Conservation (phyloP, 176 grass and related monocot species). For the Coix lacrymajobi region DNA sequence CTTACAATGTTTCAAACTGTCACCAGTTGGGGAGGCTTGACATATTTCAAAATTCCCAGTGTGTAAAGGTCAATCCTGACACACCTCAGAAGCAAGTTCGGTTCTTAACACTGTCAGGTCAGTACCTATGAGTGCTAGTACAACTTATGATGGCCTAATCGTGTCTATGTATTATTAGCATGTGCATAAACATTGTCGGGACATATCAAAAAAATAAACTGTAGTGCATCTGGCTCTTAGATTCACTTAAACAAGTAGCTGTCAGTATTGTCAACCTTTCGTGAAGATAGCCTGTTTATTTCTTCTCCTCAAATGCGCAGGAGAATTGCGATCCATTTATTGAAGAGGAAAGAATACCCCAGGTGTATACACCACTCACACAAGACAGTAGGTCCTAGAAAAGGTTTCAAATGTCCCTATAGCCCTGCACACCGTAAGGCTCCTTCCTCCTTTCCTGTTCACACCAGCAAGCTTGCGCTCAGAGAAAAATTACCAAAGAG, state of each 20-base stretch:
- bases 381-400: background rate
- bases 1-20: background rate
- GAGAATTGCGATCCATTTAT: background rate
- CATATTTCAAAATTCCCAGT: slow-evolving; percentile 57
- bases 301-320: background rate
- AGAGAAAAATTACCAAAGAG: background rate
- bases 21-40: slow-evolving; percentile 58
- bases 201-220: background rate
- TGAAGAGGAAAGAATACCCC: background rate
- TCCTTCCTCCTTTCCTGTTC: background rate
- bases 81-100: slow-evolving; percentile 91
- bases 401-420: background rate
- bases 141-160: background rate
- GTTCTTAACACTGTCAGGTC: slow-evolving; percentile 79
- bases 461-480: background rate
- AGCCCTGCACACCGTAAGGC: background rate
- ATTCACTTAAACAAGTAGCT: background rate
- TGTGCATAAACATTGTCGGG: background rate
- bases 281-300: background rate
- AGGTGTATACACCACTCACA: background rate
- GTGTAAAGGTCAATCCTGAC: slow-evolving; percentile 90
- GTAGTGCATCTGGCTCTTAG: background rate
- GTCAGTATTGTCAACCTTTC: background rate
- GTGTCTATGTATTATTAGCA: background rate
- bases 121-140: background rate